Evolutionary conservation across 2,329 filamentous ascomycete species (phyloP).

Genomic region (Coniochaeta sp.): DNA sequence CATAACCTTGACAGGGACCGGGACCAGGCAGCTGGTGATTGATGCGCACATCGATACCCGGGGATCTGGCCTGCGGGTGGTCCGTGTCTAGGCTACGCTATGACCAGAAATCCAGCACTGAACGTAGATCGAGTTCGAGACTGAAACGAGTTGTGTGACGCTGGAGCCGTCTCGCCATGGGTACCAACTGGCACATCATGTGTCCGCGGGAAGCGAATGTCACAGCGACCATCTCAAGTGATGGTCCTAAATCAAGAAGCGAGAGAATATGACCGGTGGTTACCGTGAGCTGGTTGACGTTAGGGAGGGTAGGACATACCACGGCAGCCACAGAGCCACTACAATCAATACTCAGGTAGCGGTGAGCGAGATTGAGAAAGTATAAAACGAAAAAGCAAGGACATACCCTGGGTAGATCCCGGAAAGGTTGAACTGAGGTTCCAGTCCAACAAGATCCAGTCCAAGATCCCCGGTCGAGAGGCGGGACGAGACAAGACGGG

Average conservation of each 20-base stretch:
- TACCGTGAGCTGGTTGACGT: neutral
- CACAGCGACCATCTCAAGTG: neutral
- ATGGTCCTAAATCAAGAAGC: neutral
- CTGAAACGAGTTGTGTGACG: neutral
- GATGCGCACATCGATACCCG: neutral
- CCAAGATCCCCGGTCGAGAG: neutral
- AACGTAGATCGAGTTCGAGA: neutral
- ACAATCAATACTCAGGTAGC: too few species aligned
- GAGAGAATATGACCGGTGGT: neutral
- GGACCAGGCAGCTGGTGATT: neutral
- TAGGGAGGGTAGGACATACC: neutral
- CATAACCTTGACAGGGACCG: neutral
- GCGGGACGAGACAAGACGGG: neutral
- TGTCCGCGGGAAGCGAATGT: neutral
- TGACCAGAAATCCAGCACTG: too few species aligned
- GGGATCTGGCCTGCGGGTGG: neutral
- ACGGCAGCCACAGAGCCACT: neutral
- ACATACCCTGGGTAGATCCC: too few species aligned
- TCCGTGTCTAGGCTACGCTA: neutral
- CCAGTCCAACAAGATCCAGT: too few species aligned
- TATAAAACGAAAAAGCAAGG: neutral
- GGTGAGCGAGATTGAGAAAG: neutral
- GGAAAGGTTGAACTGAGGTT: too few species aligned
- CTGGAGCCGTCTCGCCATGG: neutral
- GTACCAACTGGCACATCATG: neutral